Conservation (phyloP, 805 yeast species). For the Candida hispaniensis region DNA sequence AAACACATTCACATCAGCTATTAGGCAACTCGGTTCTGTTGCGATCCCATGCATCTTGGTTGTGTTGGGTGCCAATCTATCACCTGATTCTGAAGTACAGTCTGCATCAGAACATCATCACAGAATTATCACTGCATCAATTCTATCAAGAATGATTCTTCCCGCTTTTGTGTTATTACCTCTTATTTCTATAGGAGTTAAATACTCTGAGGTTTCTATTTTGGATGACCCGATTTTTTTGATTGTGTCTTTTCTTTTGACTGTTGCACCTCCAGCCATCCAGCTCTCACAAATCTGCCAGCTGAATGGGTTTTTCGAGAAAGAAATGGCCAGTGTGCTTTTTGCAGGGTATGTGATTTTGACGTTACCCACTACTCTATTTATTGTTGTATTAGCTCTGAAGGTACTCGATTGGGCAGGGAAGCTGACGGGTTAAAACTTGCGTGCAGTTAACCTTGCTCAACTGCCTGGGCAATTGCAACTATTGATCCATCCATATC, state of each 20-base stretch:
- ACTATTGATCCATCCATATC: constrained; percentile 3
- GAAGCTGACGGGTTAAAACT: constrained; percentile 3
- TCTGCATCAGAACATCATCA: constrained; percentile 32
- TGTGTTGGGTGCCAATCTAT: constrained; percentile 50
- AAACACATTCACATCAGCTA: constrained; percentile 43
- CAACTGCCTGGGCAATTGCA: no score
- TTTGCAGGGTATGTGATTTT: constrained; percentile 58
- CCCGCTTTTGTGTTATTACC: constrained; percentile 48
- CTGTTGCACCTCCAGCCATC: constrained; percentile 58
- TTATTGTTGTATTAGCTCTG: constrained; percentile 44
- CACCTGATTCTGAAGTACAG: constrained; percentile 42
- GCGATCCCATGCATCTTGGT: constrained; percentile 53
- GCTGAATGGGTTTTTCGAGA: constrained; percentile 47
- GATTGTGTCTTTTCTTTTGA: constrained; percentile 46
- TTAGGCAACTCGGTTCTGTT: constrained; percentile 44
- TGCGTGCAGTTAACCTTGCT: no score
- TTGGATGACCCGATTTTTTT: constrained; percentile 49
- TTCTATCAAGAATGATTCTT: constrained; percentile 49
- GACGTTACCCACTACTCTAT: constrained; percentile 48
- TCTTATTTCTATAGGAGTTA: constrained; percentile 41
- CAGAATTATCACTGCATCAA: constrained; percentile 41
- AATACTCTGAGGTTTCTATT: constrained; percentile 38
- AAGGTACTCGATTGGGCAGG: constrained; percentile 47
- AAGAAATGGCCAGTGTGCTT: constrained; percentile 54
- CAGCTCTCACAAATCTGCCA: constrained; percentile 58